Evolutionary conservation across 768 basidiomycete species (phyloP).

Genomic region (Tricholoma hemisulphureum): DNA sequence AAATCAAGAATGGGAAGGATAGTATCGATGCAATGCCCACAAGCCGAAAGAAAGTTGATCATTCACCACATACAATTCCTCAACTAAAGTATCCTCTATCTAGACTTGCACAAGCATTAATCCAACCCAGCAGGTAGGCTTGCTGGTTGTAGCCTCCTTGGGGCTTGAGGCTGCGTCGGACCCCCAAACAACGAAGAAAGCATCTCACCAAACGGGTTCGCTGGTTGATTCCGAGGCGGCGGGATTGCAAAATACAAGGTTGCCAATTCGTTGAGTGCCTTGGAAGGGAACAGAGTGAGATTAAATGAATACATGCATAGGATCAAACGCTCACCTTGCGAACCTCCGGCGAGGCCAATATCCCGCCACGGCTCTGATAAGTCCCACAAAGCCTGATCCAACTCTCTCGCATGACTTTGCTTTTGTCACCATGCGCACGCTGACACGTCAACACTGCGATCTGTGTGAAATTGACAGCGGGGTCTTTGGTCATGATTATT

Average conservation of each 20-base stretch:
- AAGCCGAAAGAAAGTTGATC: no score
- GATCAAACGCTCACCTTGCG: constrained; percentile 50
- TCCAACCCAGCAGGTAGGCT: constrained; percentile 43
- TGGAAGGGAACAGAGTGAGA: constrained; percentile 4
- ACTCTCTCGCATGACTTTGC: constrained; percentile 69
- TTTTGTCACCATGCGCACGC: constrained; percentile 77
- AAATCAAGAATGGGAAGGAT: no score
- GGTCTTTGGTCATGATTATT: constrained; percentile 71
- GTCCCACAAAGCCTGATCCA: constrained; percentile 86
- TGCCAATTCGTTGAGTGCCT: constrained; percentile 71
- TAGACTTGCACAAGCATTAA: constrained; percentile 21
- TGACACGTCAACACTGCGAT: constrained; percentile 88
- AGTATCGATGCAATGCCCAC: no score
- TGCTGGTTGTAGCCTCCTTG: constrained; percentile 49
- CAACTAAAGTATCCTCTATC: background rate
- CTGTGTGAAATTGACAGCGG: constrained; percentile 85
- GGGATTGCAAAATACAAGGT: constrained; percentile 86
- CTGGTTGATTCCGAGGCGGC: constrained; percentile 64
- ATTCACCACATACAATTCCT: background rate
- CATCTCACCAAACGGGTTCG: constrained; percentile 86
- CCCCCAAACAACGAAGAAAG: constrained; percentile 88
- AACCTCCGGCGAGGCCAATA: constrained; percentile 59
- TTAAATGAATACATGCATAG: background rate
- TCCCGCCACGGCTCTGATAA: constrained; percentile 71
- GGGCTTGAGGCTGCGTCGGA: constrained; percentile 37